Percentiles rank a stretch among this genome's conserved stretches.
Evolutionary conservation across 2,329 filamentous ascomycete species (phyloP).

Genomic region (Neofusicoccum umdonicola): DNA sequence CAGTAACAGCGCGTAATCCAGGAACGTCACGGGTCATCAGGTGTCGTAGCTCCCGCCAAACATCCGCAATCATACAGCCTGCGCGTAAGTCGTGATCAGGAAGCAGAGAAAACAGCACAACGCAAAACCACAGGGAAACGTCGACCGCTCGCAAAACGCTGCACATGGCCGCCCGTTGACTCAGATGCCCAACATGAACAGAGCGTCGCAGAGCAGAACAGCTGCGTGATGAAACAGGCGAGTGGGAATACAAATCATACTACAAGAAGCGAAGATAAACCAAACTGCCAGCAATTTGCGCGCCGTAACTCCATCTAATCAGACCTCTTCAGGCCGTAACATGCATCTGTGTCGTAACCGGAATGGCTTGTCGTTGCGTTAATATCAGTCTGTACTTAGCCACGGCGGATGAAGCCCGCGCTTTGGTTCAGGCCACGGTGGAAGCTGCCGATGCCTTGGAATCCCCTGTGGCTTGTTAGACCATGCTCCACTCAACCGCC

Average conservation of each 20-base stretch:
- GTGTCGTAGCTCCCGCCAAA: background rate
- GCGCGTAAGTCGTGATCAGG: background rate
- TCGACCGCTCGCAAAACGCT: background rate
- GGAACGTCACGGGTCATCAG: background rate
- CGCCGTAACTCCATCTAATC: slow-evolving; percentile 1
- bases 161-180: background rate
- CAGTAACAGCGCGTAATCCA: background rate
- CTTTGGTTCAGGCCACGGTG: slow-evolving; percentile 27
- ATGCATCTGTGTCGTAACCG: background rate
- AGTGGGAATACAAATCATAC: background rate
- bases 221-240: background rate
- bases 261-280: background rate
- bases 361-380: background rate
- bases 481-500: background rate
- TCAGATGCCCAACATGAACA: background rate
- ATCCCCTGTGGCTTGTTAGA: slow-evolving; percentile 37
- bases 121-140: background rate
- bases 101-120: background rate
- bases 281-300: background rate
- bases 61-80: background rate
- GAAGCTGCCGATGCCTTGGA: slow-evolving; percentile 50
- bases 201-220: background rate
- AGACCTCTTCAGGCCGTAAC: background rate
- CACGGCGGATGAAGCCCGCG: slow-evolving; percentile 14
- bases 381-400: background rate